These are phyloP conservation scores for Wickerhamomyces canadensis DNA, from an alignment of 805 yeast species.

Conservation along the genomic window DNA sequence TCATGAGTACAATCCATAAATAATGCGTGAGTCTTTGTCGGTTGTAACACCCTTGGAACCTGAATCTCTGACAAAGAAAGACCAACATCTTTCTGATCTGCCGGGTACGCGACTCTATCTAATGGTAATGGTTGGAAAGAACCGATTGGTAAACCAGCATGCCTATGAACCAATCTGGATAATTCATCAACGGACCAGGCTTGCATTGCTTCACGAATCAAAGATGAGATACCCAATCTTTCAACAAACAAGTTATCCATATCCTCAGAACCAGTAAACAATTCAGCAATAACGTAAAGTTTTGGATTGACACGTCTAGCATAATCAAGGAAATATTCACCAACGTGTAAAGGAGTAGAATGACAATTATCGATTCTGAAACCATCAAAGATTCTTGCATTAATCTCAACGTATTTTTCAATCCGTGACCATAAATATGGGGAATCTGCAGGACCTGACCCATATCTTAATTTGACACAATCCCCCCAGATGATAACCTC, in stretches of 20 bases:
- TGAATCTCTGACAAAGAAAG: conserved; percentile 52
- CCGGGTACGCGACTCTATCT: conserved; percentile 68
- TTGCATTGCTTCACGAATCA: conserved; percentile 96
- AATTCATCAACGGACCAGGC: conserved; percentile 86
- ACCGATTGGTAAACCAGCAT: conserved; percentile 95
- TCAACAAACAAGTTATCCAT: conserved; percentile 89
- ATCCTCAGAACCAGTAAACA: conserved; percentile 88
- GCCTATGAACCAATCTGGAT: conserved; percentile 79
- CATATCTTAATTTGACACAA: conserved; percentile 90
- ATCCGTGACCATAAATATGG: conserved; percentile 88
- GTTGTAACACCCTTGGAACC: conserved; percentile 58
- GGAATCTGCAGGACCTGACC: conserved; percentile 69
- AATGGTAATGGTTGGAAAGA: conserved; percentile 78
- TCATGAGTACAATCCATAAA: conserved; percentile 99
- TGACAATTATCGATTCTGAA: conserved; percentile 94
- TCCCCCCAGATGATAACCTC: conserved; percentile 98
- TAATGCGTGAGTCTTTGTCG: conserved; percentile 84
- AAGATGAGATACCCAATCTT: conserved; percentile 79
- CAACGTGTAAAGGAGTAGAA: conserved; percentile 94
- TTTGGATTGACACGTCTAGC: conserved; percentile 85
- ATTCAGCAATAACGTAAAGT: conserved; percentile 88
- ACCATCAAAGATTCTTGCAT: conserved; percentile 77
- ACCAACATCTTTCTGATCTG: conserved; percentile 24
- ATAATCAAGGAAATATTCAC: conserved; percentile 78
- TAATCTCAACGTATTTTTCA: conserved; percentile 64